Evolutionary conservation across 1,139 yeast genomes (phyloP), one percentile per base, ranked within the genome.

Genomic region (Geotrichum macrosporum): DNA sequence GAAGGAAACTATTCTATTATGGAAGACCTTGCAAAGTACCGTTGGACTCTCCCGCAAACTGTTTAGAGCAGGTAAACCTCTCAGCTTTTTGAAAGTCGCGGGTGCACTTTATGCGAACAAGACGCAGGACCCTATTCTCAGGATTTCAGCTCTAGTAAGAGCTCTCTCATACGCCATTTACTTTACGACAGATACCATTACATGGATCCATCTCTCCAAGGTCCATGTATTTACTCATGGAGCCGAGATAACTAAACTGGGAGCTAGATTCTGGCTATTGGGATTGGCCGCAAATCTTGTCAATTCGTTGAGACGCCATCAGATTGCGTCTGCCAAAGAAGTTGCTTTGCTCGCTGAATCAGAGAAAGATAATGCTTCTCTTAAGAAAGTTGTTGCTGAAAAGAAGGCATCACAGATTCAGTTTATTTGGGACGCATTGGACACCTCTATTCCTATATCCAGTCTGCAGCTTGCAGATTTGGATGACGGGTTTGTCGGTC

Each of bases 401-500:
- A 66, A 69, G 56, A 55, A 59, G 31, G 60, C 67, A 20, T 80
- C 84, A 27, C 71, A 74, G 61, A 76, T 83, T 62, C 85, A 81
- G 68, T 70, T 87, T 54, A 67, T 84, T 29, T 86, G 94, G 88
- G 94, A 87, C 64, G 67, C 76, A 13, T 75, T 84, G 55, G 97
- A 89, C 67, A 65, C 78, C 56, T 74, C 84, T 57, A 81, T 88
- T 60, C 95, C 94, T 22, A 70, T 82, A 62, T 80, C 84, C 65
- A 76, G 81, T 43, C 75, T 86, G 66, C 73, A 77, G 51, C 68
- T 72, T 66, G 71, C 84, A 59, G 72, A 76, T 58, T 46, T 63
- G 37, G 80, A 82, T 63, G 96, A 89, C 59, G 94, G 95, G 43
- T 74, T 82, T 42, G 77, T 87, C 48, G 96, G 95, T 44, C 70